Evolutionary conservation across 1,284 basidiomycete species (phyloP).

Genomic region (Anthracocystis panici-leucophaei): DNA sequence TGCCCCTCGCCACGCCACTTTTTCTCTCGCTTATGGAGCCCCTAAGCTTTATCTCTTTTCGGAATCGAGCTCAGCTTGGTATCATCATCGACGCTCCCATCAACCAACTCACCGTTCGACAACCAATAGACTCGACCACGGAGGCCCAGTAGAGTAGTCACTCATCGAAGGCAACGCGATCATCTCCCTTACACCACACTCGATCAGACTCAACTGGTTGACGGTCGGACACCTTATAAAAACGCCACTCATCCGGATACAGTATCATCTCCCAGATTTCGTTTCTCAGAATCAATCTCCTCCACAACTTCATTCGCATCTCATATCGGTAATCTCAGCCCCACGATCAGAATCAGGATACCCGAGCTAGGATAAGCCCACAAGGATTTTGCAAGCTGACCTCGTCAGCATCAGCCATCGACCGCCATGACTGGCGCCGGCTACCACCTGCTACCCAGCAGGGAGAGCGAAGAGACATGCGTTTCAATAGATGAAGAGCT

Average conservation of each 20-base stretch:
- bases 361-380: no score
- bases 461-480: conserved; percentile 42
- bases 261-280: not conserved
- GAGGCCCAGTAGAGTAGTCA: not conserved
- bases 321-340: no score
- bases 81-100: not conserved
- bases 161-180: not conserved
- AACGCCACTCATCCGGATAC: not conserved
- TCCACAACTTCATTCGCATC: no score
- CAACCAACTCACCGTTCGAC: not conserved
- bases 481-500: conserved; percentile 15
- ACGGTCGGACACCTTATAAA: not conserved
- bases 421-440: conserved; percentile 34
- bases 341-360: no score
- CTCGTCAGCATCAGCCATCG: conserved; percentile 8
- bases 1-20: no score
- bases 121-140: not conserved
- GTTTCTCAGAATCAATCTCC: not conserved
- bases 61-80: not conserved
- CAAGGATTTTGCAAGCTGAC: not conserved
- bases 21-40: no score
- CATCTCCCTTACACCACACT: not conserved
- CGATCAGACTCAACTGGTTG: not conserved
- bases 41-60: no score
- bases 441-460: conserved; percentile 38